Percentiles rank a stretch among this genome's conserved stretches.
phyloP scores from a whole-genome alignment of 23 red algal genomes.

The Gracilaria caudata region DNA sequence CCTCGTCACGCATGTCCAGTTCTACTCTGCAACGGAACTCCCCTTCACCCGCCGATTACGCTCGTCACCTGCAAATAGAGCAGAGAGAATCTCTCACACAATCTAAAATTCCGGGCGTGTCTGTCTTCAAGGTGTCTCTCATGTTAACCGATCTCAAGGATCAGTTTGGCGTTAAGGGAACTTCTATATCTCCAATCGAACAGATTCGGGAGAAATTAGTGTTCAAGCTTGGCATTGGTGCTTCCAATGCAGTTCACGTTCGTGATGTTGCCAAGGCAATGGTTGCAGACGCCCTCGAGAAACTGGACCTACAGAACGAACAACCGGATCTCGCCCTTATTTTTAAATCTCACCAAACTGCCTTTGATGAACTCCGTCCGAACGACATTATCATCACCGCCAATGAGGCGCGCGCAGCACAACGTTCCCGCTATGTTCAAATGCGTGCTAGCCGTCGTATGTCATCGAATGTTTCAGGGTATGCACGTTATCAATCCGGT shows the following conservation, averaged over 20 bases:
- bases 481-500: conserved; percentile 15
- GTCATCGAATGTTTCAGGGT: conserved; percentile 6
- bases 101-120: conserved; percentile 8
- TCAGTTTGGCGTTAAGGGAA: not conserved
- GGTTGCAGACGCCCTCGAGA: conserved; percentile 48
- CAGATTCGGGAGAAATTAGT: conserved; percentile 46
- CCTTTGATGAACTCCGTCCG: conserved; percentile 18
- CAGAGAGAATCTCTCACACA: not conserved
- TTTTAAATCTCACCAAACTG: conserved; percentile 23
- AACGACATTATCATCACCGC: conserved; percentile 12
- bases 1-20: conserved; percentile 4
- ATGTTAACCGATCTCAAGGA: conserved; percentile 47
- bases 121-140: conserved; percentile 42
- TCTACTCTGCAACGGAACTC: not conserved
- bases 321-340: conserved; percentile 35
- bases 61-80: conserved; percentile 2
- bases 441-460: not conserved
- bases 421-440: conserved; percentile 22
- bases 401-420: conserved; percentile 11
- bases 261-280: conserved; percentile 68
- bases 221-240: conserved; percentile 43
- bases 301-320: conserved; percentile 29
- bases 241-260: conserved; percentile 44
- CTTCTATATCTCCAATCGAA: conserved; percentile 26
- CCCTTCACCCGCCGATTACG: conserved; percentile 4